Conservation (phyloP, 2,329 filamentous ascomycete genomes). For the Pseudogymnoascus sp. region DNA sequence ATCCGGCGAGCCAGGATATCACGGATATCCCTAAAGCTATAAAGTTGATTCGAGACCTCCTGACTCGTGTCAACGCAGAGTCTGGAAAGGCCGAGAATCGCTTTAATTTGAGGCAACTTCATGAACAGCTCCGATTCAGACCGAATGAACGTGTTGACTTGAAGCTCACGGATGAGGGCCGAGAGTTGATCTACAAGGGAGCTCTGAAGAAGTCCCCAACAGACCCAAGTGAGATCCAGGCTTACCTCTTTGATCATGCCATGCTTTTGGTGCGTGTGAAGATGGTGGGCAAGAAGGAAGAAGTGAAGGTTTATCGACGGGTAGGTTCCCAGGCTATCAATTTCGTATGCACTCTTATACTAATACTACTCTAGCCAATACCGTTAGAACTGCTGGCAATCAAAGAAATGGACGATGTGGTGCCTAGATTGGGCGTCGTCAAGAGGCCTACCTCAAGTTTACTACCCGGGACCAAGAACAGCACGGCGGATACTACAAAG, state of each 20-base stretch:
- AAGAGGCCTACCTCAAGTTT: constrained; percentile 87
- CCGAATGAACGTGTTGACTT: constrained; percentile 87
- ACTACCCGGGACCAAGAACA: constrained; percentile 52
- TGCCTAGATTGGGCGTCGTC: constrained; percentile 68
- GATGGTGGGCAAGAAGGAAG: constrained; percentile 84
- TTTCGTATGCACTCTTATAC: too few species aligned
- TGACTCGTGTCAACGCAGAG: constrained; percentile 85
- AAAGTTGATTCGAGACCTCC: constrained; percentile 74
- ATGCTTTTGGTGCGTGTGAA: constrained; percentile 87
- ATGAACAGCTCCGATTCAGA: constrained; percentile 84
- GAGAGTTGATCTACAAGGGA: constrained; percentile 90
- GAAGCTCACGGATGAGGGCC: constrained; percentile 86
- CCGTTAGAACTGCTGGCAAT: constrained; percentile 89
- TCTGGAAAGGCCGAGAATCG: constrained; percentile 96
- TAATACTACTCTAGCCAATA: constrained; percentile 55
- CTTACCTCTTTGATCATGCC: constrained; percentile 93
- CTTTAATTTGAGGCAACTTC: constrained; percentile 87
- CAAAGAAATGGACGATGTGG: constrained; percentile 93
- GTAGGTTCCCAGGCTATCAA: constrained; percentile 38
- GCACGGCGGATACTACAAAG: constrained; percentile 49
- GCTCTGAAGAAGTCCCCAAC: constrained; percentile 86
- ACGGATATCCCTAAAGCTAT: constrained; percentile 88
- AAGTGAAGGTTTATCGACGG: constrained; percentile 86
- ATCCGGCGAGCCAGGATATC: constrained; percentile 81
- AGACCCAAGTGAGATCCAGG: constrained; percentile 82